Base-by-base conservation (phyloP, 495 filamentous ascomycete species). In the Aspergillus carlsbadensis region DNA sequence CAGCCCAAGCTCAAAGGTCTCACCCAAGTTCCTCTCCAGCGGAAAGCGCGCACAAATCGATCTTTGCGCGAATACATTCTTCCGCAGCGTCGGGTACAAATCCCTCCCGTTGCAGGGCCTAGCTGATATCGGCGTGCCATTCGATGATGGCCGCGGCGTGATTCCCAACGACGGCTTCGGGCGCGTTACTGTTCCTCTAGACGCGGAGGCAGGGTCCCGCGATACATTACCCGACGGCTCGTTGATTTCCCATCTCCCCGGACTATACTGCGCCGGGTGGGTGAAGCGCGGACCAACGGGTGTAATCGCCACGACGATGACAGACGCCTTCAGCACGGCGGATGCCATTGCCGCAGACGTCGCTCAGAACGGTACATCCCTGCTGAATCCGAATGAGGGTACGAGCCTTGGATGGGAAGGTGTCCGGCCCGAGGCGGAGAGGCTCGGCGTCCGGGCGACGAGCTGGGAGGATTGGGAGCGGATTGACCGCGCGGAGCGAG, bases 231-330 rank as follows among this genome's bases (percentile, higher is more conserved):
- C 74, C 0, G 73, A 73, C 45, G 65, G 73, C 26, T 75, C 71
- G 6, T 33, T 70, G 6, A 70, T 76, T 20, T 71, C 76, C 24
- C 70, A 79, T 34, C 71, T 96, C 1, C 88, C 89, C 2, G 95
- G 95, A 1, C 64, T 96, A 15, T 98, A 98, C 70, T 93, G 91
- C 60, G 90, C 92, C 18, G 94, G 94, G 4, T 98, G 94, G 94
- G 92, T 96, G 18, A 98, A 98, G 72, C 80, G 90, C 39, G 94
- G 94, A 1, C 95, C 94, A 0, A 96, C 92, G 5, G 94, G 94
- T 6, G 93, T 97, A 3, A 98, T 98, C 68, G 93, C 94, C 10
- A 91, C 86, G 24, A 98, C 94, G 0, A 96, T 98, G 93, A 85
- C 87, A 49, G 95, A 98, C 70, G 95, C 92, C 0, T 97, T 97